Evolutionary conservation across 768 basidiomycete species (phyloP), one percentile per base, ranked within the genome.

Genomic region (Austroboletus eburneus): DNA sequence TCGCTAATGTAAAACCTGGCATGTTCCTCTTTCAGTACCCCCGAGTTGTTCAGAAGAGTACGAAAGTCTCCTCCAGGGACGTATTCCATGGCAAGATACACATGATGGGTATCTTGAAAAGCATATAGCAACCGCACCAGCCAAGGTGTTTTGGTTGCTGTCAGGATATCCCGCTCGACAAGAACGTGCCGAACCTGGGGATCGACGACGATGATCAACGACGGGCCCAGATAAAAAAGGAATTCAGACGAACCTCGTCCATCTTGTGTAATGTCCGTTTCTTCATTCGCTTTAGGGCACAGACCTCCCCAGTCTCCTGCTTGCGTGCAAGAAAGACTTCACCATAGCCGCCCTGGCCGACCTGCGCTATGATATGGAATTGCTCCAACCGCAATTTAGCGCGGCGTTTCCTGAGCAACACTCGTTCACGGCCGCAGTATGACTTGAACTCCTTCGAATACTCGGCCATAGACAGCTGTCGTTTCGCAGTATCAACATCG

Each of bases 31-130:
- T 97, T 95, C 48, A 99, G 76, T 2, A 98, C 92, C 24, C 96
- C 96, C 1, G 94, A 93, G 64, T 97, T 99, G 70, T 97, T 99
- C 32, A 99, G 77, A 32, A 99, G 78, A 0, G 96, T 99, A 16
- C 96, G 81, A 73, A 99, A 99, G 64, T 99, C 96, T 40, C 96
- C 96, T 18, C 96, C 96, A 1, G 94, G 93, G 16, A 98, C 94
- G 63, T 96, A 98, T 74, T 98, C 94, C 95, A 98, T 98, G 2
- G 95, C 95, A 38, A 98, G 85, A 63, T 94, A 98, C 16, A 98
- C 92, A 57, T 88, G 76, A 45, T 87, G 76, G 0, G 81, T 72
- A 60, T 99, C 95, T 68, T 99, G 96, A 70, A 99, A 99, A 3
- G 96, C 96, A 62, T 99, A 99, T 4, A 99, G 72, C 8, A 99